Conservation (phyloP, 768 basidiomycete genomes). For the Boletellus sp. region DNA sequence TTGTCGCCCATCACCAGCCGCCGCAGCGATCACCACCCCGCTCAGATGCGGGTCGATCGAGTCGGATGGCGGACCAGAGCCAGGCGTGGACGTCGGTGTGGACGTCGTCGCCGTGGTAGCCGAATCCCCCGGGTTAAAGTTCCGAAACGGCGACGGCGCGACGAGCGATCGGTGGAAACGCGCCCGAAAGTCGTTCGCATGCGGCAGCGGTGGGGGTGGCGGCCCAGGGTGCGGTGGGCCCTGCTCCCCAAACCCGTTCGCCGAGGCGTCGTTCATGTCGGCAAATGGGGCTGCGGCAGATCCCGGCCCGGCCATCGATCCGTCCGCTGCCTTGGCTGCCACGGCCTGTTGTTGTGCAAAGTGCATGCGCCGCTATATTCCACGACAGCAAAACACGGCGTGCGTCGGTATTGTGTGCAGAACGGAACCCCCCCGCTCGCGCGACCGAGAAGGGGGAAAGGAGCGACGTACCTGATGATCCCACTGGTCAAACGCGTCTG, state of each 20-base stretch:
- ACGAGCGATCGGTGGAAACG: constrained; percentile 61
- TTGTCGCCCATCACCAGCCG: constrained; percentile 22
- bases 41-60: constrained; percentile 32
- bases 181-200: constrained; percentile 56
- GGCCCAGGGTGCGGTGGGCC: too few relatives aligned
- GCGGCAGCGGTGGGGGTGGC: constrained; percentile 14
- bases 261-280: constrained; percentile 31
- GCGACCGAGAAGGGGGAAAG: too few relatives aligned
- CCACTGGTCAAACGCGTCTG: constrained; percentile 86
- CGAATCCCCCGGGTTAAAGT: constrained; percentile 27
- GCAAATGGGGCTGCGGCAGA: constrained; percentile 27
- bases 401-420: too few relatives aligned
- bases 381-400: too few relatives aligned
- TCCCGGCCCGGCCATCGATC: constrained; percentile 25
- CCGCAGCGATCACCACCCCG: constrained; percentile 16
- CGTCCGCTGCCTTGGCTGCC: constrained; percentile 29
- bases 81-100: constrained; percentile 34
- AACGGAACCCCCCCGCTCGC: too few relatives aligned
- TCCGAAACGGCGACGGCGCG: constrained; percentile 58
- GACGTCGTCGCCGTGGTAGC: constrained; percentile 29
- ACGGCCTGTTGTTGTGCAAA: constrained; percentile 39
- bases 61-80: constrained; percentile 32
- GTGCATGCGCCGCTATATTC: constrained; percentile 43
- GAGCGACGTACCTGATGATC: constrained; percentile 61
- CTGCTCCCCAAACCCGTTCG: constrained; percentile 28